Percentiles rank a stretch among this genome's conserved stretches.
phyloP scores from a whole-genome alignment of 2,329 filamentous ascomycete genomes.

The Aspergillus brasiliensis region DNA sequence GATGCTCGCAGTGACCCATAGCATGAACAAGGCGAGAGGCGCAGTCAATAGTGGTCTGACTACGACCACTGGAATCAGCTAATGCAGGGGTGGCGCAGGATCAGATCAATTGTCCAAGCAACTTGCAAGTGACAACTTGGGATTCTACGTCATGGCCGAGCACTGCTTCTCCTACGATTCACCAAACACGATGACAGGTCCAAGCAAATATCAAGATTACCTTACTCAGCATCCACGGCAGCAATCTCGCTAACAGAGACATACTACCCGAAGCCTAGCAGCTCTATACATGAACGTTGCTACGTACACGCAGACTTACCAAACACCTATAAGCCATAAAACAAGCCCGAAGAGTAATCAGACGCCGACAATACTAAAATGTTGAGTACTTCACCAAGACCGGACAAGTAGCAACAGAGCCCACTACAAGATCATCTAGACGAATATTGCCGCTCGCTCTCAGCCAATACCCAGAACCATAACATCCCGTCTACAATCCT shows the following conservation, averaged over 20 bases:
- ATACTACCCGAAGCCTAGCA: slow-evolving; percentile 44
- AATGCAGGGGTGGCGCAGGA: slow-evolving; percentile 26
- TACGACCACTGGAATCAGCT: not conserved
- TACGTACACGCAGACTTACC: slow-evolving; percentile 49
- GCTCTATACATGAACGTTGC: slow-evolving; percentile 52
- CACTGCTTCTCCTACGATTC: slow-evolving; percentile 46
- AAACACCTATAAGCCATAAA: slow-evolving; percentile 38
- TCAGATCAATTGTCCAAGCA: slow-evolving; percentile 43
- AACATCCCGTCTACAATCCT: not conserved
- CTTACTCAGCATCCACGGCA: slow-evolving; percentile 40
- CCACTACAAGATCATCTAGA: too few species aligned
- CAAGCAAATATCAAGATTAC: slow-evolving; percentile 43
- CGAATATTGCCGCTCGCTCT: not conserved
- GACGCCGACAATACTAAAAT: slow-evolving; percentile 33
- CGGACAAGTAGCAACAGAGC: slow-evolving; percentile 1
- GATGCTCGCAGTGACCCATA: slow-evolving; percentile 36
- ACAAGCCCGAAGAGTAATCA: slow-evolving; percentile 33
- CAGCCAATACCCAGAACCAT: not conserved
- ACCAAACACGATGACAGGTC: slow-evolving; percentile 37
- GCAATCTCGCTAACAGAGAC: slow-evolving; percentile 36
- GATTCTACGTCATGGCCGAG: slow-evolving; percentile 48
- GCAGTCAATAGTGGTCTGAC: slow-evolving; percentile 33
- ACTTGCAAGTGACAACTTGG: slow-evolving; percentile 27
- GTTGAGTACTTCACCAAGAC: slow-evolving; percentile 9
- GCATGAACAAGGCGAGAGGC: slow-evolving; percentile 36